Evolutionary conservation across 2,329 filamentous ascomycete species (phyloP).

Genomic region (Fusarium sp.): DNA sequence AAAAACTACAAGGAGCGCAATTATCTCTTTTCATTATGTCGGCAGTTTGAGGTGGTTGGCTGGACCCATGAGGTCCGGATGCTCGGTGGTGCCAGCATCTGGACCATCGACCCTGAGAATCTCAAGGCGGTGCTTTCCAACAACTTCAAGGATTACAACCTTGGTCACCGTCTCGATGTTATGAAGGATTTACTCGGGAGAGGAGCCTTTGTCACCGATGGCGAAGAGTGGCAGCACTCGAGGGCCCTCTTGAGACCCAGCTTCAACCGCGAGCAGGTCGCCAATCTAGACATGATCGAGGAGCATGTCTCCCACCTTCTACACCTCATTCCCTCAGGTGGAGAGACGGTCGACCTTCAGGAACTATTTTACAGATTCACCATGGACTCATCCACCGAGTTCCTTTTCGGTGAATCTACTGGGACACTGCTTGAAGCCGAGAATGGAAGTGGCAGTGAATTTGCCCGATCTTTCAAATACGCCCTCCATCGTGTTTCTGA

Average conservation of each 20-base stretch:
- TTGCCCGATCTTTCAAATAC: neutral
- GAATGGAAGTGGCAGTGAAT: neutral
- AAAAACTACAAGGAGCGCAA: no score
- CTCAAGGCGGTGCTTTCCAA: constrained; percentile 10
- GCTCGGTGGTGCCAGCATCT: neutral
- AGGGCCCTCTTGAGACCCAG: constrained; percentile 7
- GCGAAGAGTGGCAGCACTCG: constrained; percentile 11
- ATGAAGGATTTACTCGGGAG: constrained; percentile 1
- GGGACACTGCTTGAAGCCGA: neutral
- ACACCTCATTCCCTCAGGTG: neutral
- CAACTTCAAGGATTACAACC: constrained; percentile 14
- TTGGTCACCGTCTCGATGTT: neutral
- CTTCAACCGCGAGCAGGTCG: constrained; percentile 9
- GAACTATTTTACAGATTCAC: constrained; percentile 6
- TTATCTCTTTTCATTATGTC: no score
- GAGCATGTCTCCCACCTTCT: constrained; percentile 4
- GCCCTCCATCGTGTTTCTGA: neutral
- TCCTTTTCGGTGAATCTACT: constrained; percentile 12
- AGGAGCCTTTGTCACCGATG: constrained; percentile 11
- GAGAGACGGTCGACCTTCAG: constrained; percentile 2
- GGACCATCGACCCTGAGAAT: constrained; percentile 12
- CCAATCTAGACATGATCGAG: constrained; percentile 1
- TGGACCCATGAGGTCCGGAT: constrained; percentile 1
- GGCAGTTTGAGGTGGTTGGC: neutral
- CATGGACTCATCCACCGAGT: constrained; percentile 9